phyloP scores from a whole-genome alignment of 345 rosid genomes.

The Arabidopsis arenosa region DNA sequence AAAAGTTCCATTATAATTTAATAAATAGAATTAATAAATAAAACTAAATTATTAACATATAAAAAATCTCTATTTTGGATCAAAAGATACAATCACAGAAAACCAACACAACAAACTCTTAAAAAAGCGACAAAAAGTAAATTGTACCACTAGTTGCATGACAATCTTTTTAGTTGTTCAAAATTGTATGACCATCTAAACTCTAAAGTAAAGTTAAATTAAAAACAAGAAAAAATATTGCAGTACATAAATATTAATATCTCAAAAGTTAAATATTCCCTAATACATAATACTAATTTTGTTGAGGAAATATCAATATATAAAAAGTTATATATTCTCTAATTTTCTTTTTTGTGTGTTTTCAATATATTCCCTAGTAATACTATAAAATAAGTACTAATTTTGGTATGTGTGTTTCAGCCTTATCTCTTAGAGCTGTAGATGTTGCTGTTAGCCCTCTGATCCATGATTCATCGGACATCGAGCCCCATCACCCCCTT shows the following conservation, averaged over 20 bases:
- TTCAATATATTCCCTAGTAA: too few relatives aligned
- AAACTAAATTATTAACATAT: not conserved
- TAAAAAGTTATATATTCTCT: too few relatives aligned
- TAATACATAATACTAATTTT: too few relatives aligned
- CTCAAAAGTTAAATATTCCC: too few relatives aligned
- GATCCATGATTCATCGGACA: slow-evolving; percentile 50
- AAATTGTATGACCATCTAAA: slow-evolving; percentile 7
- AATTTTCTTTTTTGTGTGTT: too few relatives aligned
- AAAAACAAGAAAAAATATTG: not conserved
- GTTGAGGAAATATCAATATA: too few relatives aligned
- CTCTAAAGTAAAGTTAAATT: not conserved
- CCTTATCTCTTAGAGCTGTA: slow-evolving; percentile 54
- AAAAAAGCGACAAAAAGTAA: slow-evolving; percentile 25
- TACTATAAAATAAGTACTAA: not conserved
- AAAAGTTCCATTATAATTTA: not conserved
- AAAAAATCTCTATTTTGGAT: not conserved
- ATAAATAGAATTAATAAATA: not conserved
- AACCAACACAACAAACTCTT: not conserved
- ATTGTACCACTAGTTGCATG: slow-evolving; percentile 18
- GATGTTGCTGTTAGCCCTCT: slow-evolving; percentile 43
- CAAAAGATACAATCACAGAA: slow-evolving; percentile 7
- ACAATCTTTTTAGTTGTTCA: slow-evolving; percentile 17
- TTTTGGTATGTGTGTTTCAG: slow-evolving; percentile 19
- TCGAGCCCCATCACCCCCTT: slow-evolving; percentile 66
- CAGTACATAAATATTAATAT: not conserved